Evolutionary conservation across 441 rosid species (phyloP).

Genomic region (Arabidopsis hybrid): DNA sequence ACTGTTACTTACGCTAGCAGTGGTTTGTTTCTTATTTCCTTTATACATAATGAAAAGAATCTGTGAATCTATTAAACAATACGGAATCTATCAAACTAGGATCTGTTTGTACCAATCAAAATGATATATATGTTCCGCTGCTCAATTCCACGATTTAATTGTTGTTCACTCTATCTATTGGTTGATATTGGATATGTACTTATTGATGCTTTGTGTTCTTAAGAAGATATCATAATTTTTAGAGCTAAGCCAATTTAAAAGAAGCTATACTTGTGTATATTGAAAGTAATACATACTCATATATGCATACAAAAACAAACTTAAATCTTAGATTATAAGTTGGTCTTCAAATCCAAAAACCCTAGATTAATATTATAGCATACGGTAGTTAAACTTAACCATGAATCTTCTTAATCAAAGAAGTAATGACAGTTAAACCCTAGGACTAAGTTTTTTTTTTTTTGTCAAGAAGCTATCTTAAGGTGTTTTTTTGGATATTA

Average conservation of each 20-base stretch:
- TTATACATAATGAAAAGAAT: slow-evolving; percentile 9
- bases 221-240: neutral
- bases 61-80: slow-evolving; percentile 2
- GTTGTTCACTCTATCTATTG: neutral
- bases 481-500: neutral
- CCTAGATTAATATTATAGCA: neutral
- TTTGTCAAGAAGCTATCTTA: neutral
- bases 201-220: neutral
- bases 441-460: neutral
- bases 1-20: slow-evolving; percentile 32
- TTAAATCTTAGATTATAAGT: neutral
- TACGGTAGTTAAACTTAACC: slow-evolving; percentile 11
- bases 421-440: neutral
- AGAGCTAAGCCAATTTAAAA: neutral
- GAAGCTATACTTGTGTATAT: neutral
- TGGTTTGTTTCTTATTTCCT: neutral
- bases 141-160: neutral
- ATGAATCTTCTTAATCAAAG: neutral
- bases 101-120: slow-evolving; percentile 21
- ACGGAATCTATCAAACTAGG: slow-evolving; percentile 19
- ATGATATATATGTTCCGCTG: slow-evolving; percentile 9
- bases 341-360: neutral
- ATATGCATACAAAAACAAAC: neutral
- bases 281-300: neutral
- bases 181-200: neutral